Conservation (phyloP, 305 asterid species). For the Fraxinus paxiana region DNA sequence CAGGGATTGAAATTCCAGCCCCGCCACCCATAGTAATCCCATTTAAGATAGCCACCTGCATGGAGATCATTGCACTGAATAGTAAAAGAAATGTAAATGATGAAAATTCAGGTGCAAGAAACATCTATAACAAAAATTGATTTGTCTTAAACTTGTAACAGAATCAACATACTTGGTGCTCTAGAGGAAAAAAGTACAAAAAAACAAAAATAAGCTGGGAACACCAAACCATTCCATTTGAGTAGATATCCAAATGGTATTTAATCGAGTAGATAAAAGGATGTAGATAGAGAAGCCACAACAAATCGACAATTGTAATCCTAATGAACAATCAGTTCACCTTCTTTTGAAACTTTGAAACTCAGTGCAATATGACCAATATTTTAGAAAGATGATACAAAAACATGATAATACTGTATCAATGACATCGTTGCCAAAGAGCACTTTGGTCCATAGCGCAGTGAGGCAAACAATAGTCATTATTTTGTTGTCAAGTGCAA, state of each 20-base stretch:
- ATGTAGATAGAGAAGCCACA: neutral
- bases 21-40: conserved; percentile 98
- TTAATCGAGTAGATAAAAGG: neutral
- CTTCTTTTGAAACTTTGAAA: neutral
- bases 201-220: conserved; percentile 3
- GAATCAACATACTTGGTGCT: neutral
- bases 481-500: neutral
- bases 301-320: conserved; percentile 3
- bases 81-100: neutral
- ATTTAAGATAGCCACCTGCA: conserved; percentile 75
- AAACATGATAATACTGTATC: neutral
- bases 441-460: neutral
- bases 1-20: neutral
- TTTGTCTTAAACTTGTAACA: neutral
- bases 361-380: neutral
- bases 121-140: neutral
- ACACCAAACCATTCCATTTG: conserved; percentile 2
- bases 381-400: neutral
- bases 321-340: conserved; percentile 4
- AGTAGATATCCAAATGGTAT: neutral
- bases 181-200: conserved; percentile 10
- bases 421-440: neutral
- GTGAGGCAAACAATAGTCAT: neutral
- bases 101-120: neutral
- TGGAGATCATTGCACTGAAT: neutral